phyloP scores from a whole-genome alignment of 176 grass and related monocot genomes.

The Alopecurus myosuroides region DNA sequence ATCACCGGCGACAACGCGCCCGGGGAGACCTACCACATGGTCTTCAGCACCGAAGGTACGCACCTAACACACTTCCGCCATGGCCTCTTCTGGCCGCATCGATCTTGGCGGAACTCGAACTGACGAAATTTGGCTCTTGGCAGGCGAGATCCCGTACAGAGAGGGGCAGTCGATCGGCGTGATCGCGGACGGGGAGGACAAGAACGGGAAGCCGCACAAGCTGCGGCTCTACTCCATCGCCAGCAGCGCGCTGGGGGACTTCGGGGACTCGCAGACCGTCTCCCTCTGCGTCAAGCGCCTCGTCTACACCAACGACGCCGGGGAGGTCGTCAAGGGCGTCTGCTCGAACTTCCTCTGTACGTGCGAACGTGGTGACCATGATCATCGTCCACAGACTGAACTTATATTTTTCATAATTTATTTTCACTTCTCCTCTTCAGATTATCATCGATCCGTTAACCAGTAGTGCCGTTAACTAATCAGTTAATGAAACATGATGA shows the following conservation, averaged over 20 bases:
- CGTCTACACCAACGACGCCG: constrained; percentile 86
- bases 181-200: constrained; percentile 78
- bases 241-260: constrained; percentile 88
- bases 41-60: constrained; percentile 92
- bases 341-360: constrained; percentile 94
- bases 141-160: constrained; percentile 74
- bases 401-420: too few relatives aligned
- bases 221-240: constrained; percentile 88
- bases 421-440: too few relatives aligned
- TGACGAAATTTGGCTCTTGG: background rate
- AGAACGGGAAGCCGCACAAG: constrained; percentile 97
- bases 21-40: constrained; percentile 98
- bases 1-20: constrained; percentile 87
- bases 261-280: constrained; percentile 82
- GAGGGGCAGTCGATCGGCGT: constrained; percentile 92
- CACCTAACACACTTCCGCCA: too few relatives aligned
- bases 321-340: constrained; percentile 95
- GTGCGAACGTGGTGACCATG: constrained; percentile 26
- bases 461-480: background rate
- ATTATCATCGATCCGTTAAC: too few relatives aligned
- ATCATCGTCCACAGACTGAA: background rate
- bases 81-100: too few relatives aligned
- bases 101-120: background rate
- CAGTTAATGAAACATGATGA: background rate
- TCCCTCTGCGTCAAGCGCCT: constrained; percentile 95